Conservation (phyloP, 1,284 basidiomycete genomes). For the Leccinum subfulvum region DNA sequence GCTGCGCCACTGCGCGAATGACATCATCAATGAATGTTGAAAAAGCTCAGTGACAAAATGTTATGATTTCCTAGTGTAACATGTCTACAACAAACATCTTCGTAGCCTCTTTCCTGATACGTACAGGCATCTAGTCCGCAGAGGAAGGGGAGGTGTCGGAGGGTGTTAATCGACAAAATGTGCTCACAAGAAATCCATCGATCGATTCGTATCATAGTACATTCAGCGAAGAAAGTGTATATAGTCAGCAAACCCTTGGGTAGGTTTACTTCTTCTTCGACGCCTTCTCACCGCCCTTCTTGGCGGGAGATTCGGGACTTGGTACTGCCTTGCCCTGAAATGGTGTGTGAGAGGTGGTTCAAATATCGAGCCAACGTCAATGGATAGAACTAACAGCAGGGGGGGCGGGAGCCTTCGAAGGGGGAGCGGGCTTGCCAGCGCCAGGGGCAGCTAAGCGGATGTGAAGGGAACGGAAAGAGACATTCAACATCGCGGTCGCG, state of each 20-base stretch:
- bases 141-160: not conserved
- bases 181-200: constrained; percentile 1
- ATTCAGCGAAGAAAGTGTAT: not conserved
- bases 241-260: not conserved
- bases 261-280: constrained; percentile 33
- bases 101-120: not conserved
- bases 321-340: constrained; percentile 24
- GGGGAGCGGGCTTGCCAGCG: constrained; percentile 19
- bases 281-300: constrained; percentile 21
- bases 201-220: constrained; percentile 14
- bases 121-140: constrained; percentile 1
- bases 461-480: not conserved
- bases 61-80: constrained; percentile 1
- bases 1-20: not conserved
- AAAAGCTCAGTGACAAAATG: not conserved
- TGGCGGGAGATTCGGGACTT: constrained; percentile 30
- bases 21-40: not conserved
- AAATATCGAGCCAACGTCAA: not conserved
- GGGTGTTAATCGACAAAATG: not conserved
- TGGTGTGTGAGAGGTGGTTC: not conserved
- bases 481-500: constrained; percentile 7
- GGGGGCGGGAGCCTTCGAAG: constrained; percentile 27
- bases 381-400: constrained; percentile 17
- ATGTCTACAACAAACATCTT: constrained; percentile 12
- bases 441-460: constrained; percentile 14